phyloP scores from a whole-genome alignment of 2,329 filamentous ascomycete genomes.

The Hymenoscyphus occultus region DNA sequence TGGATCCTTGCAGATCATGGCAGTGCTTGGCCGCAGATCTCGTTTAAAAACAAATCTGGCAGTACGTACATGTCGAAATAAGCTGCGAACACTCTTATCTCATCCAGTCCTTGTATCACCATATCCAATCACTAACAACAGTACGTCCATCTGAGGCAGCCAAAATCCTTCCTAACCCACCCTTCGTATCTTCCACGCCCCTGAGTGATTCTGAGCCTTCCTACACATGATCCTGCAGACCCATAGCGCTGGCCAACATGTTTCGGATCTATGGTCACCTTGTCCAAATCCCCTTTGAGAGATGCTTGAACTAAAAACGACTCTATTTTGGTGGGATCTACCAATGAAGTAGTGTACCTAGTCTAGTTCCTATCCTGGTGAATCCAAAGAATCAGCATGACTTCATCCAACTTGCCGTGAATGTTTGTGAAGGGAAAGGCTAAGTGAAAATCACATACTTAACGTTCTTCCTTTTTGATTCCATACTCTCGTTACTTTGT shows the following conservation, averaged over 20 bases:
- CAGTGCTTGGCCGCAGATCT: not conserved
- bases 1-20: not conserved
- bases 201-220: not conserved
- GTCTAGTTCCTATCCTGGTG: not conserved
- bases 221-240: not conserved
- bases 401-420: not conserved
- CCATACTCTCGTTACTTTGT: not conserved
- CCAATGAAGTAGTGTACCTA: not conserved
- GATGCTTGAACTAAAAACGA: not conserved
- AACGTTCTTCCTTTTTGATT: not conserved
- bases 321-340: not conserved
- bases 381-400: not conserved
- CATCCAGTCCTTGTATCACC: not conserved
- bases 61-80: not conserved
- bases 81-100: not conserved
- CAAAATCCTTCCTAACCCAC: no score
- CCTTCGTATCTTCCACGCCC: not conserved
- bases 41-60: not conserved
- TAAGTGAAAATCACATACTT: not conserved
- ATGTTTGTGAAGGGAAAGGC: not conserved
- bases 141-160: no score
- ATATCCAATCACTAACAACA: no score
- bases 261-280: not conserved
- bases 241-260: not conserved
- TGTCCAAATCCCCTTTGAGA: not conserved